Percentiles rank a stretch among this genome's conserved stretches.
Evolutionary conservation across 768 basidiomycete species (phyloP).

Genomic region (Leccinum boreale): DNA sequence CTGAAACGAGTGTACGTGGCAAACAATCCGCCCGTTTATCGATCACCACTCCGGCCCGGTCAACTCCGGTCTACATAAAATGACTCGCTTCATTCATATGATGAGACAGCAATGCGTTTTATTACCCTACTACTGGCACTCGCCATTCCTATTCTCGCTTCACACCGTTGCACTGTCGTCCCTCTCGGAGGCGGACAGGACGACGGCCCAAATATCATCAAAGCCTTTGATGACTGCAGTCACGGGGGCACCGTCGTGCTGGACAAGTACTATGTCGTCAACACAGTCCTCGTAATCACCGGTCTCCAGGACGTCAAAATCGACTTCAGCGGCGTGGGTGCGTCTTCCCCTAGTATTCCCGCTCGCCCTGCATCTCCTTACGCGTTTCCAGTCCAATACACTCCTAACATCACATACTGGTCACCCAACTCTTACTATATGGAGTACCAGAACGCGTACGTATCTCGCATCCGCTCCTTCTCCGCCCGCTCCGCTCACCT

Average conservation of each 20-base stretch:
- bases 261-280: conserved; percentile 35
- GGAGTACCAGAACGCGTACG: conserved; percentile 43
- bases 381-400: conserved; percentile 29
- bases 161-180: conserved; percentile 24
- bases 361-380: neutral
- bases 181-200: conserved; percentile 5
- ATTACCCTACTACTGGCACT: neutral
- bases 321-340: conserved; percentile 36
- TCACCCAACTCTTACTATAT: conserved; percentile 37
- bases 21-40: conserved; percentile 18
- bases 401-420: conserved; percentile 41
- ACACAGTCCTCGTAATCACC: conserved; percentile 37
- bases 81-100: no score
- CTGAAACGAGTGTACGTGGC: no score
- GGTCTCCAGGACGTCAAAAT: conserved; percentile 38
- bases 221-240: conserved; percentile 27
- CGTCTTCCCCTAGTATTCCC: conserved; percentile 2
- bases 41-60: neutral
- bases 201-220: conserved; percentile 32
- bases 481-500: neutral
- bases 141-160: neutral
- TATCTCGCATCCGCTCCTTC: neutral
- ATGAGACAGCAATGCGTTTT: neutral
- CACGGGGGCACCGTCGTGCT: conserved; percentile 30
- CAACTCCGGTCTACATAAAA: neutral